Percentiles rank a stretch among this genome's conserved stretches.
Conservation (phyloP, 2,329 filamentous ascomycete genomes). For the Decorospora gaudefroyi region DNA sequence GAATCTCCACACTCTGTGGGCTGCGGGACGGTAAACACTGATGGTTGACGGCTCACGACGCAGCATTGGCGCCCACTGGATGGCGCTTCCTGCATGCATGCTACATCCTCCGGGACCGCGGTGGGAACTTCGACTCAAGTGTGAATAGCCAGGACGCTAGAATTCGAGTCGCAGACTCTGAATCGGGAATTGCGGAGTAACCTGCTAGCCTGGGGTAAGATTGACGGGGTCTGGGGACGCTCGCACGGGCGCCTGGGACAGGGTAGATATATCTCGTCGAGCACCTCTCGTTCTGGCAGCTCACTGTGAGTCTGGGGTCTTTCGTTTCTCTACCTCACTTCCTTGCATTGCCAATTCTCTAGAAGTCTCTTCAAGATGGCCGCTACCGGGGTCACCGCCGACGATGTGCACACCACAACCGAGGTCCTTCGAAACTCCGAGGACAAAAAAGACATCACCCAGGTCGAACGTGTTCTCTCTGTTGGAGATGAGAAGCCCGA, state of each 20-base stretch:
- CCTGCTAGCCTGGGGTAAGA: constrained; percentile 27
- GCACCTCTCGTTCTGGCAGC: constrained; percentile 19
- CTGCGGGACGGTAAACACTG: constrained; percentile 14
- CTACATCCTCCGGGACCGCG: constrained; percentile 15
- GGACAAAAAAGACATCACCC: constrained; percentile 44
- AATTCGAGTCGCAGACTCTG: constrained; percentile 19
- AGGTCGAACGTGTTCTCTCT: constrained; percentile 58
- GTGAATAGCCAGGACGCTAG: constrained; percentile 13
- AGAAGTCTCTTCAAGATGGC: constrained; percentile 29
- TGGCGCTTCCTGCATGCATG: constrained; percentile 5
- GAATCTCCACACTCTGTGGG: constrained; percentile 25
- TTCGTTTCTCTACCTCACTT: constrained; percentile 13
- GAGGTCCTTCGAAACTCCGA: constrained; percentile 19
- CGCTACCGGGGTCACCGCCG: constrained; percentile 18
- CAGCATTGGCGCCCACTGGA: constrained; percentile 12
- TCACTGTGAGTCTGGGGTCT: constrained; percentile 24
- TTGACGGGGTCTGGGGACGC: constrained; percentile 26
- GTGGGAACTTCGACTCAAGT: constrained; percentile 8
- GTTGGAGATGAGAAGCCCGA: constrained; percentile 55
- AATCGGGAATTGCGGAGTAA: constrained; percentile 28
- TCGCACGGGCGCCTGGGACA: constrained; percentile 24
- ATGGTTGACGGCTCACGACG: constrained; percentile 21
- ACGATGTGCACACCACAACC: constrained; percentile 23
- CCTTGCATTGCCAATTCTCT: constrained; percentile 15
- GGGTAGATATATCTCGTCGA: constrained; percentile 32